These are phyloP conservation scores for Boletellus sp. DNA, from an alignment of 1,284 basidiomycete species.

Conservation along the genomic window DNA sequence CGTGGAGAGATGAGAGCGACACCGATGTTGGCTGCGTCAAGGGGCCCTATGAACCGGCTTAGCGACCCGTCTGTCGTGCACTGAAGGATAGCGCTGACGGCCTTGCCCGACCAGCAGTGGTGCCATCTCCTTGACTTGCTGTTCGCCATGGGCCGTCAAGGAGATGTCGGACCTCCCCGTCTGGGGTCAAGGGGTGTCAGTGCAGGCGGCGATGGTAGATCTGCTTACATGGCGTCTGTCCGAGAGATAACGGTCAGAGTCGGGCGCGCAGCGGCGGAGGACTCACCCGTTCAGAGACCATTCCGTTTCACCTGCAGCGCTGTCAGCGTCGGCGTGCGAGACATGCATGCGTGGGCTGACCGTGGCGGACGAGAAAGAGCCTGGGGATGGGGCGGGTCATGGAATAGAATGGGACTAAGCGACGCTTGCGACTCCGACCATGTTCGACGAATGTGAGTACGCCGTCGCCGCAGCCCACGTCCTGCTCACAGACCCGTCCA, in stretches of 20 bases:
- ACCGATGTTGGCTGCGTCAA: conserved; percentile 79
- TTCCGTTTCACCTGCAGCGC: conserved; percentile 79
- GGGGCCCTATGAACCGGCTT: conserved; percentile 50
- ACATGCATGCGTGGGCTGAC: conserved; percentile 34
- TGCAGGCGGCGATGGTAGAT: not conserved
- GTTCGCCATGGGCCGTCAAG: conserved; percentile 77
- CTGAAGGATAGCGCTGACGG: conserved; percentile 49
- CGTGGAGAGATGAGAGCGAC: conserved; percentile 83
- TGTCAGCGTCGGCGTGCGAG: conserved; percentile 1
- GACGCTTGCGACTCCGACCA: conserved; percentile 30
- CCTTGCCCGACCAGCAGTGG: conserved; percentile 68
- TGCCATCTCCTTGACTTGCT: conserved; percentile 66
- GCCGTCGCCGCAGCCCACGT: not conserved
- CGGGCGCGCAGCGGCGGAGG: not conserved
- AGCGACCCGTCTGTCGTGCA: conserved; percentile 1
- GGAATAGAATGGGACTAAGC: not conserved
- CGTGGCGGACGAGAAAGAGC: conserved; percentile 75
- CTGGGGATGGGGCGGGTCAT: conserved; percentile 61
- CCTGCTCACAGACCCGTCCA: conserved; percentile 30
- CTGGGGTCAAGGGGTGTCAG: conserved; percentile 38
- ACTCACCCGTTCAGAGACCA: conserved; percentile 85
- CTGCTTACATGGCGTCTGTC: conserved; percentile 66
- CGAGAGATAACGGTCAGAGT: conserved; percentile 8
- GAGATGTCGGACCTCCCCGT: conserved; percentile 88
- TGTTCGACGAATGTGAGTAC: conserved; percentile 87